Evolutionary conservation across 1,139 yeast genomes (phyloP), one percentile per base, ranked within the genome.

Genomic region (Sugiyamaella grinbergsii): DNA sequence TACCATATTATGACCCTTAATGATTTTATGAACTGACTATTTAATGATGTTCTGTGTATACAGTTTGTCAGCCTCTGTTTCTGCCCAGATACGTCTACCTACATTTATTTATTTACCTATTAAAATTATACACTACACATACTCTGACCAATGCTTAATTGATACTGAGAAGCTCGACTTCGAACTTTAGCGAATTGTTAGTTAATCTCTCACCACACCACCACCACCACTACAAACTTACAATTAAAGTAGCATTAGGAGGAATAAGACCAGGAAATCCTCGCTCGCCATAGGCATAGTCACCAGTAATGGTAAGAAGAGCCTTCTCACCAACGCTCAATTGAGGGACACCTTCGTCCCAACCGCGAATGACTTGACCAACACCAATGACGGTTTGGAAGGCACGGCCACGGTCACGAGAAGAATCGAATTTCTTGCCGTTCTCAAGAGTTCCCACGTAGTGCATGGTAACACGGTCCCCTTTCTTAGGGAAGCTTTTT

Each of bases 201-300:
- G 41, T 13, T 29, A 13, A 16, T n/a, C n/a, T n/a, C n/a, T n/a
- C n/a, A n/a, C n/a, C n/a, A n/a, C n/a, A n/a, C n/a, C n/a, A n/a
- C n/a, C n/a, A n/a, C n/a, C n/a, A n/a, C n/a, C n/a, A n/a, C n/a
- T n/a, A n/a, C 11, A 4, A 11, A 60, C 67, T 53, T 56, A 64
- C 67, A 62, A 88, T 75, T 72, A 93, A 80, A 59, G 96, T 90
- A 57, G 97, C 95, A 71, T 89, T 88, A 61, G 97, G 96, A 58
- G 98, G 98, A 68, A 93, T 93, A 65, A 88, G 77, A 60, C 96
- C 95, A 58, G 97, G 97, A 82, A 86, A 88, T 45, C 97, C 98
- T 71, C 95, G 84, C 59, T 81, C 78, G 57, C 97, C 97, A 73
- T 93, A 93, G 60, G 95, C 98, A 72, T 88, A 85, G 64, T 85